Conservation (phyloP, 225 moss, liverwort and hornwort genomes). For the Thuidium tamariscinum region DNA sequence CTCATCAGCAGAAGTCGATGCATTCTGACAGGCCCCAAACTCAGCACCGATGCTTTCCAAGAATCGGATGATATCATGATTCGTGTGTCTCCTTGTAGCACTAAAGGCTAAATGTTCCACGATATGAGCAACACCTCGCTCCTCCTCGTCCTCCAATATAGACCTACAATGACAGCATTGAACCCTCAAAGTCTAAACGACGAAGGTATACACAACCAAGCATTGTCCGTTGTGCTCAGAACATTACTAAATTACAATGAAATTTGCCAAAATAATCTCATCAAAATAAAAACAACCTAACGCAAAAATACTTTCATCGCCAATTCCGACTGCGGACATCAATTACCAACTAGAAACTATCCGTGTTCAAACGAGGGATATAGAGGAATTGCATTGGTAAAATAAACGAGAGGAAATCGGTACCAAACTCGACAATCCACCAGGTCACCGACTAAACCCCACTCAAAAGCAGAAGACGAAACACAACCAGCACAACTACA, state of each 20-base stretch:
- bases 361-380: background rate
- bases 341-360: background rate
- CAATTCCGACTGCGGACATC: background rate
- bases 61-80: conserved; percentile 90
- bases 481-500: background rate
- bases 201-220: background rate
- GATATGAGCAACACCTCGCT: conserved; percentile 95
- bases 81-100: conserved; percentile 82
- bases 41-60: conserved; percentile 96
- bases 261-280: background rate
- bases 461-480: background rate
- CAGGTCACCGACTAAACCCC: background rate
- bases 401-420: background rate
- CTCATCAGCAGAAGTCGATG: conserved; percentile 97
- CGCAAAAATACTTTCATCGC: background rate
- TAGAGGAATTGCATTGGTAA: background rate
- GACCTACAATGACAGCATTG: conserved; percentile 37
- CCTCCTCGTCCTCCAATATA: conserved; percentile 83
- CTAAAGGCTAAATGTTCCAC: conserved; percentile 96
- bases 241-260: background rate
- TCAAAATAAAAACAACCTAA: background rate
- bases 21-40: conserved; percentile 98
- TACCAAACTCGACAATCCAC: background rate
- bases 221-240: background rate
- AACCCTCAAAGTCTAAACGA: background rate